Base-by-base conservation (phyloP, 2,329 filamentous ascomycete species). In the Ceratocystis papillata region DNA sequence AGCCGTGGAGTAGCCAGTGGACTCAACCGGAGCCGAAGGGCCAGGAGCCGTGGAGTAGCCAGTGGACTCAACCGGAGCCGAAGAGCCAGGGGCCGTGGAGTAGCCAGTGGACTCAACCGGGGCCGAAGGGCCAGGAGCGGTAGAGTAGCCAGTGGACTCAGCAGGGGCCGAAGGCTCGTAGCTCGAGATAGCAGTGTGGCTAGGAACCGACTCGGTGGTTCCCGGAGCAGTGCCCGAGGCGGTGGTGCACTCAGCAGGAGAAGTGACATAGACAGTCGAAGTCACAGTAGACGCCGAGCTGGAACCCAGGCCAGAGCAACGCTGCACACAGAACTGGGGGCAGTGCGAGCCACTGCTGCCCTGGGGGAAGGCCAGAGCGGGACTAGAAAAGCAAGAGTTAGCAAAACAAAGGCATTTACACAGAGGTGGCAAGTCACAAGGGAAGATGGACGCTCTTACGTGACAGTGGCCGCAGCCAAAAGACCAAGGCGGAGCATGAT, bases 401-500 rank as follows among this genome's bases (percentile, higher is more conserved):
- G 63, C 30, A 41, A 4, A 50, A 8, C 7, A 48, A n/a, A 57
- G 4, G 37, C 37, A 41, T 41, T 8, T 2, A 41, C 30, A 44
- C 8, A 28, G 12, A 5, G n/a, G 17, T 2, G 46, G 53, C 10
- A 60, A 6, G 5, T 50, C n/a, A 10, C 20, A 6, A 22, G 5
- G 5, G 20, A 28, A 53, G 3, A 53, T 15, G 10, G 41, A 17
- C 17, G 28, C 1, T 48, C 63, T 65, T 65, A 67, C 66, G 61
- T 63, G 22, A 65, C 63, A 63, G 66, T 63, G 44, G 66, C 66
- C 33, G 66, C 57, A 30, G 62, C 62, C 28, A 67, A 28, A 48
- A 67, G 55, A 46, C 62, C 55, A 63, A 62, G 30, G 25, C 66
- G 66, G 66, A 67, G 60, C 63, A 67, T 67, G 46, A 44, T 61